These are phyloP conservation scores for Diplodia seriata DNA, from an alignment of 2,329 filamentous ascomycete species.

Conservation along the genomic window DNA sequence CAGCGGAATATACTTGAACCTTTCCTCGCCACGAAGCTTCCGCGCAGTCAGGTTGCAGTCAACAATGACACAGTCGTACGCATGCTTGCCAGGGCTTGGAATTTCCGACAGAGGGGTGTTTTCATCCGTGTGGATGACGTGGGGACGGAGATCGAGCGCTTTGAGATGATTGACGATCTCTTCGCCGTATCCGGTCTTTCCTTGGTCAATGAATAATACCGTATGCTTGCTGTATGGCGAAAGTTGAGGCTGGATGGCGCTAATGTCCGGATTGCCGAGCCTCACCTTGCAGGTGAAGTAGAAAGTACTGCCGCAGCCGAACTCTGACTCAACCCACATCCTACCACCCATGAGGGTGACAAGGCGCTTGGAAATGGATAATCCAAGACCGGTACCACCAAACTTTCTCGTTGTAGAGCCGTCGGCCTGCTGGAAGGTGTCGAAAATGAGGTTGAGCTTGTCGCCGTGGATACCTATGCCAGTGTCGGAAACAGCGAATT, in stretches of 20 bases:
- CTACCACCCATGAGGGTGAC: conserved; percentile 97
- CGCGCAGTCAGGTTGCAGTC: conserved; percentile 93
- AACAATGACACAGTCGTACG: conserved; percentile 94
- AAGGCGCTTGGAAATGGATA: conserved; percentile 93
- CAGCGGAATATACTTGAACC: conserved; percentile 97
- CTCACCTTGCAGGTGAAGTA: conserved; percentile 95
- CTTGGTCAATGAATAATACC: conserved; percentile 93
- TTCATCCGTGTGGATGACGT: conserved; percentile 80
- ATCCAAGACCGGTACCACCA: conserved; percentile 88
- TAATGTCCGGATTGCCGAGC: conserved; percentile 78
- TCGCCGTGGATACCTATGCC: conserved; percentile 96
- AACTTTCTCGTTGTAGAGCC: conserved; percentile 96
- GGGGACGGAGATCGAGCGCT: conserved; percentile 78
- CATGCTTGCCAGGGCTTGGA: conserved; percentile 53
- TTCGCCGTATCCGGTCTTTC: conserved; percentile 76
- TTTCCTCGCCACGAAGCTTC: conserved; percentile 82
- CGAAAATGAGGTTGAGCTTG: conserved; percentile 96
- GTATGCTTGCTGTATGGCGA: conserved; percentile 91
- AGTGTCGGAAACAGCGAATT: conserved; percentile 94
- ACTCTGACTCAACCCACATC: conserved; percentile 93
- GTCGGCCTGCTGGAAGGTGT: conserved; percentile 98
- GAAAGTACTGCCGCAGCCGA: conserved; percentile 90
- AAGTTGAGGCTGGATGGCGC: conserved; percentile 80
- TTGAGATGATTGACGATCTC: conserved; percentile 80
- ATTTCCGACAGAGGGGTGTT: conserved; percentile 62